These are phyloP conservation scores for Penicillium lividum DNA, from an alignment of 495 filamentous ascomycete species.

Conservation along the genomic window DNA sequence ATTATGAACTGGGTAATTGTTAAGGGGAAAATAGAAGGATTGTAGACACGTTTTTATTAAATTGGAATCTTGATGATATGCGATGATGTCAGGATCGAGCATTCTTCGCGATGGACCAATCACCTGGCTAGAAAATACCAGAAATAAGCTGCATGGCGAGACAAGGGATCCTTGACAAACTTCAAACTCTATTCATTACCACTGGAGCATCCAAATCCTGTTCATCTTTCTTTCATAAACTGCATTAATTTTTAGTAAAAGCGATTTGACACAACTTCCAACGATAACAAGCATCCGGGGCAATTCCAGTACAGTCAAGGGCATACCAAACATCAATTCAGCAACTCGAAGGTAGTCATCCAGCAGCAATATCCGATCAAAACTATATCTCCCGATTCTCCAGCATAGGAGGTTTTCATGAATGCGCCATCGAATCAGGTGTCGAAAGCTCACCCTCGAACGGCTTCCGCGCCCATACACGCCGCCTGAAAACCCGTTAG, in stretches of 20 bases:
- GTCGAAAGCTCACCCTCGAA: constrained; percentile 9
- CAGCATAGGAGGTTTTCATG: not conserved
- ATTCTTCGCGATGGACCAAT: constrained; percentile 25
- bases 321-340: too few species aligned
- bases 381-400: too few species aligned
- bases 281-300: not conserved
- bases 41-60: not conserved
- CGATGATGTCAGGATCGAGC: constrained; percentile 23
- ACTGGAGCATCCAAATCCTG: too few species aligned
- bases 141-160: too few species aligned
- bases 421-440: constrained; percentile 1
- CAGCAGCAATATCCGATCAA: not conserved
- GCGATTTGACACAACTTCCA: too few species aligned
- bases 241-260: not conserved
- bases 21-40: not conserved
- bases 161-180: not conserved
- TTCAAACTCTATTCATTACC: not conserved
- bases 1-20: constrained; percentile 1
- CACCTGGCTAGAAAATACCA: constrained; percentile 7
- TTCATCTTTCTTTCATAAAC: not conserved
- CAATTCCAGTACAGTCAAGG: not conserved
- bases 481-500: constrained; percentile 10
- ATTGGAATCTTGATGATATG: constrained; percentile 6
- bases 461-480: constrained; percentile 27
- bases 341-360: too few species aligned